Base-by-base conservation (phyloP, 2,329 filamentous ascomycete genomes). In the Arthroderma sp. region DNA sequence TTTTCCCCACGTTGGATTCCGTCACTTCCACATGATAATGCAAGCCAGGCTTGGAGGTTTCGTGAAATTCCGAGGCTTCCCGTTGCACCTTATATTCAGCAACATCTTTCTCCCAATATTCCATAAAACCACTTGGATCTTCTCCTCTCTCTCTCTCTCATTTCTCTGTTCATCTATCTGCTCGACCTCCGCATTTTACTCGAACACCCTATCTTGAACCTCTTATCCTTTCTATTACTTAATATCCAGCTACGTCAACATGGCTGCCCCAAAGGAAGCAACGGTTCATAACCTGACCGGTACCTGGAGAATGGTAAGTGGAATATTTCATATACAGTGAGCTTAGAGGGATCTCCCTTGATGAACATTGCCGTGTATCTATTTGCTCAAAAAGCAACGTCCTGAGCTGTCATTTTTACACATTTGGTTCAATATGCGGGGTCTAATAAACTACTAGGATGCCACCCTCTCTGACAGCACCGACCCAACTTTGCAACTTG, bases 191-290 rank as follows among this genome's bases (percentile, higher is more conserved):
- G 17, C 25, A 19, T 33, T 37, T n/a, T 39, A 15, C 21, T 38
- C 11, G 13, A 6, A 21, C 11, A 13, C 21, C 33, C 37, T 15
- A n/a, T n/a, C 2, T n/a, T 23, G n/a, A n/a, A n/a, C n/a, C 11
- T 15, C 15, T 38, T 23, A 54, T 37, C 21, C 33, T 52, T 31
- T 2, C 66, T 38, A 67, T 49, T 60, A 44, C 39, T 55, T 54
- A 41, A 54, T 61, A 58, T 59, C 55, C n/a, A n/a, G n/a, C n/a
- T 69, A 79, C 59, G 13, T 23, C 19, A 54, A 56, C 66, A 91
- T 91, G 87, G 86, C 87, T 62, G 85, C 85, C 60, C 87, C 87
- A 57, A 70, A 79, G 55, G 77, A 78, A 61, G 81, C 85, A 75
- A 87, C 79, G 54, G 78, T 84, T 64, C 78, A 79, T 62, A 78